Base-by-base conservation (phyloP, 768 basidiomycete genomes). In the Epithele typhae region DNA sequence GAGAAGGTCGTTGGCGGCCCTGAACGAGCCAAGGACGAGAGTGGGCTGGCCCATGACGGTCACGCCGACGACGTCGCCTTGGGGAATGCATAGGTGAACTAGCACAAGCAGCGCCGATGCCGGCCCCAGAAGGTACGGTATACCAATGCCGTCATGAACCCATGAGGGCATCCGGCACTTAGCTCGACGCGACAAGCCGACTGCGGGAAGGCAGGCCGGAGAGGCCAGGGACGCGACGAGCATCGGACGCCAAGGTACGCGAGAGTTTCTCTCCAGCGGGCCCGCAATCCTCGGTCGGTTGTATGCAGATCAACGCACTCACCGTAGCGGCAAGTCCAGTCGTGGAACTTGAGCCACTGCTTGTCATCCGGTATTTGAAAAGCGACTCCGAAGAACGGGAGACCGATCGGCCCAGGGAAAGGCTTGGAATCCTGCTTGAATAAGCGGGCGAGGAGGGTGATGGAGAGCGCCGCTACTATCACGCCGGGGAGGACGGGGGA, bases 21-120 rank as follows among this genome's bases (percentile, higher is more conserved):
- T 44, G 21, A 58, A 44, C 1, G 62, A 64, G 9, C 60, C 59
- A 1, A 66, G 25, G 17, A 65, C 54, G 40, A 64, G 53, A 11
- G 53, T 55, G 3, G 59, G 59, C 11, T 59, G 59, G 3, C 62
- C 59, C 24, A 64, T 51, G 11, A 62, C 57, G 19, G 50, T 55
- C 25, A 63, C 52, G 23, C 49, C 48, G 2, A 64, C 52, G 3
- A 64, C 43, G 42, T 64, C 59, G 38, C 63, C 64, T 64, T 41
- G 45, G 51, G 25, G 30, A 30, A 4, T 12, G n/a, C n/a, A n/a
- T n/a, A n/a, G n/a, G n/a, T n/a, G n/a, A n/a, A n/a, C n/a, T n/a
- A n/a, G n/a, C n/a, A n/a, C n/a, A n/a, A n/a, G n/a, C n/a, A n/a
- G n/a, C n/a, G n/a, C n/a, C n/a, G n/a, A n/a, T n/a, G n/a, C n/a